A percentile compares a stretch with the other conserved stretches of the same genome.
These are phyloP conservation scores for Albifimbria verrucaria DNA, from an alignment of 2,329 filamentous ascomycete genomes.

Conservation along the genomic window DNA sequence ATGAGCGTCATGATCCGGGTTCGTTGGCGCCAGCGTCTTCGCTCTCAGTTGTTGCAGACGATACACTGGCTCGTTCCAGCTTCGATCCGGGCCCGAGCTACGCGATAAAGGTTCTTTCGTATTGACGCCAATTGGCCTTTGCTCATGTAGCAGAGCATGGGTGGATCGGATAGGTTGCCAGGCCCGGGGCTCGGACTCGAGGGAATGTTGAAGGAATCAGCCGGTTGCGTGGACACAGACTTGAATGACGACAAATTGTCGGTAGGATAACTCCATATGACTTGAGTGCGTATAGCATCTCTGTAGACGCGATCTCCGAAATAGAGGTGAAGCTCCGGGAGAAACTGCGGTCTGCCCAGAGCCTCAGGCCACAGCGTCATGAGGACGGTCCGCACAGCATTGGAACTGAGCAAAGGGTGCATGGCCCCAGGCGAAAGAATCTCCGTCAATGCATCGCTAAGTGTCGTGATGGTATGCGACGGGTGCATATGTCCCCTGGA, in stretches of 20 bases:
- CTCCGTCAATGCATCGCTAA: slow-evolving; percentile 42
- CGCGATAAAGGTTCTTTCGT: slow-evolving; percentile 44
- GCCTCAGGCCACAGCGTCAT: slow-evolving; percentile 39
- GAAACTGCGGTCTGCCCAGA: slow-evolving; percentile 24
- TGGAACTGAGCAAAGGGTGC: slow-evolving; percentile 32
- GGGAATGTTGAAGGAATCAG: slow-evolving; percentile 23
- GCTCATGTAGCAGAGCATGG: slow-evolving; percentile 45
- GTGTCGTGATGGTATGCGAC: slow-evolving; percentile 37
- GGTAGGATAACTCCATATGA: slow-evolving; percentile 44
- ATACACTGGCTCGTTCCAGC: slow-evolving; percentile 44
- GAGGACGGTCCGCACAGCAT: slow-evolving; percentile 42
- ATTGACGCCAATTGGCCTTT: slow-evolving; percentile 42
- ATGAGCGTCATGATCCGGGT: slow-evolving; percentile 50
- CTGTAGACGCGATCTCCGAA: slow-evolving; percentile 45
- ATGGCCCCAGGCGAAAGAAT: slow-evolving; percentile 33
- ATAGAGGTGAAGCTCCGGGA: slow-evolving; percentile 44
- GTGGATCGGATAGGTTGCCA: slow-evolving; percentile 20
- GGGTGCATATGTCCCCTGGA: slow-evolving; percentile 33
- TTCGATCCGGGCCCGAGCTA: slow-evolving; percentile 36
- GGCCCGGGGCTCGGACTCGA: slow-evolving; percentile 15
- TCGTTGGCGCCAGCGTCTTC: slow-evolving; percentile 43
- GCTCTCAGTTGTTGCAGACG: slow-evolving; percentile 44
- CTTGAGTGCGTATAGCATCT: slow-evolving; percentile 43
- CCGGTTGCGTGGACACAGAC: slow-evolving; percentile 33
- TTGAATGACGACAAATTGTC: slow-evolving; percentile 29